Base-by-base conservation (phyloP, 1,284 basidiomycete genomes). In the Lignosus rhinocerotis region DNA sequence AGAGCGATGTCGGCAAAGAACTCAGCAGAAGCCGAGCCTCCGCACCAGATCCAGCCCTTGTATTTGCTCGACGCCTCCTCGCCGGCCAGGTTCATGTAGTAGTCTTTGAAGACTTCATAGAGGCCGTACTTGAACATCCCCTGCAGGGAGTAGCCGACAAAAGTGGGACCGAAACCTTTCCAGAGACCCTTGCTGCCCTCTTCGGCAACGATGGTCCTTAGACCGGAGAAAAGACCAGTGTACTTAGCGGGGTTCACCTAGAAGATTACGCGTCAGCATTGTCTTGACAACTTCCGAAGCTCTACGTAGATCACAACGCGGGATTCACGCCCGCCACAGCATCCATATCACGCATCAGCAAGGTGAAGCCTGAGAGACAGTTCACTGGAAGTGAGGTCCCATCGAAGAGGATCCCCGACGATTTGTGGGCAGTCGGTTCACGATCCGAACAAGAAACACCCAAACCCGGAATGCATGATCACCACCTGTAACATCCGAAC, bases 71-170 rank as follows among this genome's bases (percentile, higher is more conserved):
- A 81, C n/a, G 80, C 77, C 76, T 98, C 94, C 70, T 94, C 81
- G 65, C 94, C 94, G 59, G 93, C 87, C 59, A 86, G 68, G 79
- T 95, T 93, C 79, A 90, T 89, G 80, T 94, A 92, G 63, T 77
- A 68, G 75, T 96, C 93, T 83, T 98, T 98, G 90, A 96, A 98
- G 73, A 92, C 76, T 78, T 96, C 94, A 77, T 97, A 96, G 73
- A 94, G 90, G 79, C 94, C 94, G 76, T 93, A 97, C 80, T 98
- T 98, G 86, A 95, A 92, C 81, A 94, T 86, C 72, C 95, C 96
- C 79, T 98, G 96, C 67, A 96, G 83, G 19, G 94, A 92, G 82
- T 98, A 98, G 60, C 96, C 96, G 75, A 96, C 80, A 68, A 94
- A 81, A 55, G 94, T 96, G 53, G 93, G 93, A 48, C 93, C 93